A percentile compares a stretch with the other conserved stretches of the same genome.
These are phyloP conservation scores for Hylodesmum podocarpum DNA, from an alignment of 306 rosid genomes.

Conservation along the genomic window DNA sequence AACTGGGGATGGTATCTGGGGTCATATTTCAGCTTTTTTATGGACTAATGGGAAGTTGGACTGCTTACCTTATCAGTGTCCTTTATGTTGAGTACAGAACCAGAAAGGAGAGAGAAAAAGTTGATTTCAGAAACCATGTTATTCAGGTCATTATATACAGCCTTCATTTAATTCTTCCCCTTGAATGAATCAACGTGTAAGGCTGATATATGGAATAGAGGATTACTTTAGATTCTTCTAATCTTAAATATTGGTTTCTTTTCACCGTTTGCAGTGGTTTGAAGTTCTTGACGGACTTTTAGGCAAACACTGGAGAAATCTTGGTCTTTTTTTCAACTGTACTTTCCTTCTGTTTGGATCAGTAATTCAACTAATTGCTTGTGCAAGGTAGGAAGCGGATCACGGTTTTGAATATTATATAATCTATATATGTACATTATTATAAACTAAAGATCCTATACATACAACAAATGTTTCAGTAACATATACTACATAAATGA, in stretches of 20 bases:
- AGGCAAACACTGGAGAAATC: constrained; percentile 93
- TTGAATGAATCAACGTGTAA: neutral
- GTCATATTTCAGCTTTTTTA: constrained; percentile 89
- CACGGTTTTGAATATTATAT: neutral
- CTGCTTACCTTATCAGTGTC: constrained; percentile 90
- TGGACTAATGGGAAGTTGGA: constrained; percentile 98
- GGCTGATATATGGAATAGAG: neutral
- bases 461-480: constrained; percentile 41
- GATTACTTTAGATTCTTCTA: constrained; percentile 6
- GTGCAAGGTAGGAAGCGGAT: constrained; percentile 69
- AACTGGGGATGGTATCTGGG: constrained; percentile 93
- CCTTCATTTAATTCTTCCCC: neutral
- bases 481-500: constrained; percentile 96
- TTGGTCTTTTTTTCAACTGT: constrained; percentile 91
- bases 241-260: constrained; percentile 6
- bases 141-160: constrained; percentile 61
- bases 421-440: neutral
- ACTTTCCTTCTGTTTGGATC: constrained; percentile 98
- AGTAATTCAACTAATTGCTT: constrained; percentile 93
- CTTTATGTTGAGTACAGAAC: constrained; percentile 97
- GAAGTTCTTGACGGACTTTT: constrained; percentile 97
- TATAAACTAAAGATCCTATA: neutral
- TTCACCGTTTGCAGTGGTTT: constrained; percentile 67
- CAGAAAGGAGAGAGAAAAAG: constrained; percentile 93
- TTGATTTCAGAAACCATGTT: constrained; percentile 92